A percentile compares a stretch with the other conserved stretches of the same genome.
Conservation (phyloP, 257 asterid species). For the Solanum etuberosum region DNA sequence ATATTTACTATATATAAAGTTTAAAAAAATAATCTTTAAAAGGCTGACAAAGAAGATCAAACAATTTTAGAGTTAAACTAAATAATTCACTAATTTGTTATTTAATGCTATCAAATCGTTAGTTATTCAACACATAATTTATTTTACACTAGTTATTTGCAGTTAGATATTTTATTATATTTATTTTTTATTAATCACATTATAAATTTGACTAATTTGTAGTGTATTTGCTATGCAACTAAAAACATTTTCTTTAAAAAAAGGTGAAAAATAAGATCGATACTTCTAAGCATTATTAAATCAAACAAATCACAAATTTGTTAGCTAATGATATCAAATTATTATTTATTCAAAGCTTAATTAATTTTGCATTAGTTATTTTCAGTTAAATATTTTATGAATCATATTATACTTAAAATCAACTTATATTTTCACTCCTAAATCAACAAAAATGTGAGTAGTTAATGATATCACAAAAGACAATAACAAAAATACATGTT, state of each 20-base stretch:
- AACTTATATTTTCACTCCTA: neutral
- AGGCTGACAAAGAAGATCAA: neutral
- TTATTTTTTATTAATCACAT: neutral
- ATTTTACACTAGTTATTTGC: no score
- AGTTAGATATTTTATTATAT: no score
- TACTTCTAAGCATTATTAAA: neutral
- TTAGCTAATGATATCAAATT: neutral
- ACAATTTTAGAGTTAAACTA: neutral
- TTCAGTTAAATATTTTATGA: neutral
- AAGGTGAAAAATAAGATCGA: neutral
- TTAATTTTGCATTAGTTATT: neutral
- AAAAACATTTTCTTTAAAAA: neutral
- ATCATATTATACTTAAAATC: neutral
- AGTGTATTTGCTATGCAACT: neutral
- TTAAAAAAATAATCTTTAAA: neutral
- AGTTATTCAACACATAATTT: neutral
- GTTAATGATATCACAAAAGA: neutral
- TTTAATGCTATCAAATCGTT: neutral
- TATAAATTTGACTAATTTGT: neutral
- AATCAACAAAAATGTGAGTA: neutral
- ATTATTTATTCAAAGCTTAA: neutral
- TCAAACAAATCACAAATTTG: neutral
- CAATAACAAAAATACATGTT: neutral
- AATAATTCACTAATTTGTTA: neutral
- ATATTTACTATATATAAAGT: neutral